Percentiles rank a stretch among this genome's conserved stretches.
Evolutionary conservation across 1,139 yeast species (phyloP).

Genomic region (Magnusiomyces suaveolens): DNA sequence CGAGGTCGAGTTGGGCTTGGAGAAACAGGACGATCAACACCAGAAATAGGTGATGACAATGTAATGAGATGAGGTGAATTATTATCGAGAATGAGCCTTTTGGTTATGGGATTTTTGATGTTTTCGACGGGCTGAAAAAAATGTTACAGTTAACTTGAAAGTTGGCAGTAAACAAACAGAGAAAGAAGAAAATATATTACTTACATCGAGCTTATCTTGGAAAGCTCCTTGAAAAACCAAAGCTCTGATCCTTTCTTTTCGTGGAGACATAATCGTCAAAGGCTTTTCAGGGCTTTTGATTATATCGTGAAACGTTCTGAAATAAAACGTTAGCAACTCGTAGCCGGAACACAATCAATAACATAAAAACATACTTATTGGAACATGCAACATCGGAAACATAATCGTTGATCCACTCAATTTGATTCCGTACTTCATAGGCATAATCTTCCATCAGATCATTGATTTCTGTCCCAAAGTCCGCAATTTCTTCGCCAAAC

Average conservation of each 20-base stretch:
- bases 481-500: not conserved
- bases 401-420: slow-evolving; percentile 34
- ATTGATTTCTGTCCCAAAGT: not conserved
- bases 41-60: not conserved
- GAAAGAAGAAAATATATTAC: not conserved
- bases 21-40: not conserved
- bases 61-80: not conserved
- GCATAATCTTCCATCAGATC: slow-evolving; percentile 33
- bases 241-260: not conserved
- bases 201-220: not conserved
- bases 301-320: not conserved
- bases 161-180: not conserved
- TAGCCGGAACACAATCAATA: not conserved
- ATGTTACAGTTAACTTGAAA: not conserved
- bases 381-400: slow-evolving; percentile 23
- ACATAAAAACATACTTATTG: slow-evolving; percentile 20
- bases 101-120: not conserved
- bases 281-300: not conserved
- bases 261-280: not conserved
- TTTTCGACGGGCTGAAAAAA: not conserved
- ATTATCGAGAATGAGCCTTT: not conserved
- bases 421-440: slow-evolving; percentile 33
- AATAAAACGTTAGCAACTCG: not conserved
- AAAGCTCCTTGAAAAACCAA: not conserved
- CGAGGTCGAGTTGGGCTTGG: not conserved